Evolutionary conservation across 345 rosid species (phyloP), one percentile per base, ranked within the genome.

Genomic region (Orychophragmus violaceus): DNA sequence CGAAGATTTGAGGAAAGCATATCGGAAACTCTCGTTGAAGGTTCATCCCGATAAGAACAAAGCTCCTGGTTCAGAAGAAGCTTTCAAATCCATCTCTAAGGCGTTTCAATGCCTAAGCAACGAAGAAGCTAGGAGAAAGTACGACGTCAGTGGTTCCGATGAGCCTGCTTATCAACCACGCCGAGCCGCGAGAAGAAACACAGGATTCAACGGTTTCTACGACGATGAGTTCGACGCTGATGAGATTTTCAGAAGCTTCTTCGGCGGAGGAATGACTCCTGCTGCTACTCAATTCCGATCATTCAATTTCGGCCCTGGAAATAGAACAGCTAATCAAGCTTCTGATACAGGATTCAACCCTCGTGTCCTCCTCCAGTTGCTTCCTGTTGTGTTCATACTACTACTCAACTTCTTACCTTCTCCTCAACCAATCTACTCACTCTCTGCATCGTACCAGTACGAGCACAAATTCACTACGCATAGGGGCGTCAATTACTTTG

Each of bases 31-130:
- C 35, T 90, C 98, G 1, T 74, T 90, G 62, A 90, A 90, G 67
- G 98, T 93, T 27, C 98, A 93, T 68, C 98, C 98, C 0, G 98
- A 93, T 58, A 93, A 93, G 87, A 93, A 90, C 78, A 83, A 80
- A 8, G 96, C 97, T 28, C 98, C 97, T 0, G 98, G 96, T 0
- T 85, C 99, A 21, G 99, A 94, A 74, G 99, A 94, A 55, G 88
- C 91, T 3, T 94, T 90, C 62, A 94, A 90, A 76, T 70, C 83
- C 4, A 89, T 94, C 32, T 90, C 97, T 0, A 88, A 88, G 66
- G 91, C 99, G 28, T 94, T 94, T 69, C 97, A 90, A 74, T 94
- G 97, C 76, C 59, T 94, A 72, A 85, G 86, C 84, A 82, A 79
- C 63, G 88, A 80, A 25, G 99, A 83, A 67, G 71, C 65, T 60